Percentiles rank a stretch among this genome's conserved stretches.
phyloP scores from a whole-genome alignment of 1,139 yeast genomes.

The Hyphopichia burtonii region DNA sequence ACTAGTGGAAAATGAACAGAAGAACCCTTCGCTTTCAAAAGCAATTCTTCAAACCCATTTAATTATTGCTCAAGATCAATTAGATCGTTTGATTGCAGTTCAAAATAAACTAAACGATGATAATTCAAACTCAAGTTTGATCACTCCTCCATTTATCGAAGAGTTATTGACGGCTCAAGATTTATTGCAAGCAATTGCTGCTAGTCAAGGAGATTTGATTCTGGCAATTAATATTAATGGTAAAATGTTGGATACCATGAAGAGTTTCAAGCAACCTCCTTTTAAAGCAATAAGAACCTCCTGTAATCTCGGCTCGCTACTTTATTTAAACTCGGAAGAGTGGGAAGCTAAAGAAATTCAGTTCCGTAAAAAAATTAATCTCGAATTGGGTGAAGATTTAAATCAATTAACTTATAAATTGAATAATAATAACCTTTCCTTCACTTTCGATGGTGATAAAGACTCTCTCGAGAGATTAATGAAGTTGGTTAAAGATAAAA shows the following conservation, averaged over 20 bases:
- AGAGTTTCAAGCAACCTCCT: slow-evolving; percentile 65
- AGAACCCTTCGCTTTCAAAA: slow-evolving; percentile 55
- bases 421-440: neutral
- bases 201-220: slow-evolving; percentile 64
- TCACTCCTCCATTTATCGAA: slow-evolving; percentile 59
- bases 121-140: neutral
- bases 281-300: slow-evolving; percentile 65
- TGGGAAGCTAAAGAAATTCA: slow-evolving; percentile 51
- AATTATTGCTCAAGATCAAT: slow-evolving; percentile 63
- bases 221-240: slow-evolving; percentile 64
- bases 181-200: slow-evolving; percentile 62
- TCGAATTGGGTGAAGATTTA: neutral
- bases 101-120: neutral
- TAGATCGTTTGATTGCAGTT: slow-evolving; percentile 11
- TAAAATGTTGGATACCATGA: slow-evolving; percentile 72
- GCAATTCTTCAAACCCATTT: slow-evolving; percentile 62
- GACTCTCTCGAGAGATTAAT: neutral
- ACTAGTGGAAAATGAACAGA: slow-evolving; percentile 55
- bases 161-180: slow-evolving; percentile 77
- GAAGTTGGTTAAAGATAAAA: neutral
- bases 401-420: neutral
- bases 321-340: slow-evolving; percentile 70
- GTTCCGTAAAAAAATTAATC: slow-evolving; percentile 18
- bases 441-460: neutral
- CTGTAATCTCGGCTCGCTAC: slow-evolving; percentile 70